Base-by-base conservation (phyloP, 2,329 filamentous ascomycete genomes). In the Penicillium sp. region DNA sequence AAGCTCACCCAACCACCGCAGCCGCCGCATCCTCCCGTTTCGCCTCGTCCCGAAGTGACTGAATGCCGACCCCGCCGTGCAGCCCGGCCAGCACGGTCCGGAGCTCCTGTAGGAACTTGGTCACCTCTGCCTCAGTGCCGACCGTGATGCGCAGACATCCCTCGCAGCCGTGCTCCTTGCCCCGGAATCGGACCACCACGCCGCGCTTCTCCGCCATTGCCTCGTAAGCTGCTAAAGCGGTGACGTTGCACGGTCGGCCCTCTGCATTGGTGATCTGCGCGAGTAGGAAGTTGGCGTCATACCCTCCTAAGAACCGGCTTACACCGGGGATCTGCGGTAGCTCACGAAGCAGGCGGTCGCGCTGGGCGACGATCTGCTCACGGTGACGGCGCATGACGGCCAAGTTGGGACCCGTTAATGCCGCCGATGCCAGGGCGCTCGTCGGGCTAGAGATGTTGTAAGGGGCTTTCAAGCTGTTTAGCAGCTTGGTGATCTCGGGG, bases 381-480 rank as follows among this genome's bases (percentile, higher is more conserved):
- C 82, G 81, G 72, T 95, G 88, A 28, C 64, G 72, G 36, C 78
- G 78, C 92, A 96, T 96, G 13, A 87, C 80, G 0, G 79, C 75
- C 42, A 97, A 72, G 26, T 92, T 92, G 16, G 79, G 73, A 0
- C 79, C 75, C 1, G 82, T 79, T 36, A 97, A 76, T 3, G 90
- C 92, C 21, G 86, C 83, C 34, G 79, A 82, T 1, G 92, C 94
- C 16, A 99, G 80, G 33, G 87, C 85, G 63, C 87, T 91, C 1
- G 93, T 96, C 0, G 90, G 90, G 63, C 86, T 93, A 4, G 90
- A 88, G 64, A 99, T 86, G 74, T 96, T 97, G 77, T 99, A 99
- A 0, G 94, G 94, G 0, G 94, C 93, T 75, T 97, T 97, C 66
- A 99, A 80, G 69, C 82, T 91, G 76, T 99, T 99, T 50, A 99